These are phyloP conservation scores for Scolecobasidium constrictum DNA, from an alignment of 2,329 filamentous ascomycete species.

Conservation along the genomic window DNA sequence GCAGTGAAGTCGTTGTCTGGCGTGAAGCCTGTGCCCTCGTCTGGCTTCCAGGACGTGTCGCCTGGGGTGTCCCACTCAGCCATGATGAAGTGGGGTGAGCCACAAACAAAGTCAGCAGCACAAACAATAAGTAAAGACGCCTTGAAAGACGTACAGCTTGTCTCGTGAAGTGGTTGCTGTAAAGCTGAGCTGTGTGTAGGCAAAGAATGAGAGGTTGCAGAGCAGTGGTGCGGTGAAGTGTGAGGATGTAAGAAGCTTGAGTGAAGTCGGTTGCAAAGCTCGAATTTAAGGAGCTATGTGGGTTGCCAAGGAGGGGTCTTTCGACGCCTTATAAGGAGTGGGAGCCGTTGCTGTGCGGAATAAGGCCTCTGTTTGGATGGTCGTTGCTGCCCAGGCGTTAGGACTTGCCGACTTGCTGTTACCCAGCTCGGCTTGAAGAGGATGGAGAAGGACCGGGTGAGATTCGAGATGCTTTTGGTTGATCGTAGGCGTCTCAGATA, in stretches of 20 bases:
- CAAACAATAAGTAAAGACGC: background rate
- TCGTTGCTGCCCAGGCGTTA: no score
- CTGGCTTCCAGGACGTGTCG: background rate
- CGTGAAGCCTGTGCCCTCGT: conserved; percentile 3
- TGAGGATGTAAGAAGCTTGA: background rate
- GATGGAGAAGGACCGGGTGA: no score
- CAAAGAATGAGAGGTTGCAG: background rate
- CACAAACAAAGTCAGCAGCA: background rate
- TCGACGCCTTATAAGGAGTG: background rate
- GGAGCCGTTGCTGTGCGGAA: no score
- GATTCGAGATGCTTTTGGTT: no score
- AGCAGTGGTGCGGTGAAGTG: background rate
- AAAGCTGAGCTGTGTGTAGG: background rate
- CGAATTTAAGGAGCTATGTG: background rate
- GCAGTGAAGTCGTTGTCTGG: conserved; percentile 11
- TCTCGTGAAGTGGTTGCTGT: no score
- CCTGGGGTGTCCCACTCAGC: background rate
- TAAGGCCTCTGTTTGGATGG: no score
- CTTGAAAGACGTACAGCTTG: no score
- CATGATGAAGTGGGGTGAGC: background rate
- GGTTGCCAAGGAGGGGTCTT: background rate
- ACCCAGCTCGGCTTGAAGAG: no score
- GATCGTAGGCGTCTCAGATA: no score
- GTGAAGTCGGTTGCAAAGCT: background rate
- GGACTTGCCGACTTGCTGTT: no score